Percentiles rank a stretch among this genome's conserved stretches.
Conservation (phyloP, 306 rosid genomes). For the Dryas alaskensis region DNA sequence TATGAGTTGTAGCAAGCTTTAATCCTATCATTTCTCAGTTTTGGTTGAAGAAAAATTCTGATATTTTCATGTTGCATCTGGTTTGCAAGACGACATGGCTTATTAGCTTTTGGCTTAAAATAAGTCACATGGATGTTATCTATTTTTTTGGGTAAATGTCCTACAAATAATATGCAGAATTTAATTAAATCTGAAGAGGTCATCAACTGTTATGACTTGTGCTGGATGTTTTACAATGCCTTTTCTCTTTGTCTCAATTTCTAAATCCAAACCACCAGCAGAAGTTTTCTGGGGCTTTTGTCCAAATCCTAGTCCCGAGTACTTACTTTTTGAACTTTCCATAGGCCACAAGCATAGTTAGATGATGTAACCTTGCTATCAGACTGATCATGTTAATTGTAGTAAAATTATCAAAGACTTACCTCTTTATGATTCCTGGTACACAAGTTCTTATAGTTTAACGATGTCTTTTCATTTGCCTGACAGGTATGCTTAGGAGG, state of each 20-base stretch:
- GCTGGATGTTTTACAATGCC: neutral
- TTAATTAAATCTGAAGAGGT: too few relatives aligned
- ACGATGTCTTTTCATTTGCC: conserved; percentile 5
- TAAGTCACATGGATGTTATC: neutral
- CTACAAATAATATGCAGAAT: too few relatives aligned
- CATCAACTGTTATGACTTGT: neutral
- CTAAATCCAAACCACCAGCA: neutral
- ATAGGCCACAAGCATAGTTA: neutral
- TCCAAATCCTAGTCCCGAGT: neutral
- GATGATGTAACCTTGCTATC: neutral
- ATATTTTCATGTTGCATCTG: neutral
- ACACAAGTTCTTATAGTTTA: neutral
- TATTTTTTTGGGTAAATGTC: neutral
- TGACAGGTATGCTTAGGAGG: conserved; percentile 82
- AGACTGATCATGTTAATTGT: neutral
- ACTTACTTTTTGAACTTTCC: neutral
- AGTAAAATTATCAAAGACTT: neutral
- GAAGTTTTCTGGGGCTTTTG: neutral
- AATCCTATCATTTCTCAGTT: neutral
- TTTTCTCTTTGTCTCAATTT: neutral
- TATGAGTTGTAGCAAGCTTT: neutral
- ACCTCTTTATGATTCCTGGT: neutral
- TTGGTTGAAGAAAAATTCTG: neutral
- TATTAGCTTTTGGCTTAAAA: neutral
- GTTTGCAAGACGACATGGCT: neutral